Percentiles rank a stretch among this genome's conserved stretches.
These are phyloP conservation scores for Mycena sp. DNA, from an alignment of 1,284 basidiomycete species.

Conservation along the genomic window DNA sequence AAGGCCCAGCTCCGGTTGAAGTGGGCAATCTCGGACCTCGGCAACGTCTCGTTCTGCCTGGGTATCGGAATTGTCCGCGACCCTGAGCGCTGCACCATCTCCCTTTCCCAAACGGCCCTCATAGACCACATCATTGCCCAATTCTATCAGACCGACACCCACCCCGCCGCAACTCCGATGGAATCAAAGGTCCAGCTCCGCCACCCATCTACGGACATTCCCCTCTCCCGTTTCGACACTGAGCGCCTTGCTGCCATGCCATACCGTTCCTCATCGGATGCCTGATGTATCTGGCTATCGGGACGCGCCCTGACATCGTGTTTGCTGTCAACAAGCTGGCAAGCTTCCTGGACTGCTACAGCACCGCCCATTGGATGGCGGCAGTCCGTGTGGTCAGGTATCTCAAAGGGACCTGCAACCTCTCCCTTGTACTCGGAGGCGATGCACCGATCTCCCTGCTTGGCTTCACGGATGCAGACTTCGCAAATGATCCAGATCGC, in stretches of 20 bases:
- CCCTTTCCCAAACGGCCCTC: conserved; percentile 47
- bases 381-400: conserved; percentile 11
- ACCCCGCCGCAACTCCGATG: conserved; percentile 41
- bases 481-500: conserved; percentile 4
- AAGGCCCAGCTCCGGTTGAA: conserved; percentile 36
- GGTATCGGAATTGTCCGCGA: conserved; percentile 45
- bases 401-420: conserved; percentile 11
- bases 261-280: not conserved
- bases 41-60: conserved; percentile 34
- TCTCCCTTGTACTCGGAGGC: not conserved
- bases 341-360: no score
- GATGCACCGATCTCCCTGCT: not conserved
- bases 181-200: not conserved
- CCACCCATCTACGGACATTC: not conserved
- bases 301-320: no score
- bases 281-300: conserved; percentile 5
- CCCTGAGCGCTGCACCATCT: conserved; percentile 31
- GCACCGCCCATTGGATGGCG: not conserved
- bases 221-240: not conserved
- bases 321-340: no score
- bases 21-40: conserved; percentile 46
- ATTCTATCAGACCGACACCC: conserved; percentile 43
- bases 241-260: not conserved
- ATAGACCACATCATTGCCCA: conserved; percentile 45
- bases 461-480: conserved; percentile 12